Conservation (phyloP, 169 alveolate genomes). For the Cardiosporidium cionae region DNA sequence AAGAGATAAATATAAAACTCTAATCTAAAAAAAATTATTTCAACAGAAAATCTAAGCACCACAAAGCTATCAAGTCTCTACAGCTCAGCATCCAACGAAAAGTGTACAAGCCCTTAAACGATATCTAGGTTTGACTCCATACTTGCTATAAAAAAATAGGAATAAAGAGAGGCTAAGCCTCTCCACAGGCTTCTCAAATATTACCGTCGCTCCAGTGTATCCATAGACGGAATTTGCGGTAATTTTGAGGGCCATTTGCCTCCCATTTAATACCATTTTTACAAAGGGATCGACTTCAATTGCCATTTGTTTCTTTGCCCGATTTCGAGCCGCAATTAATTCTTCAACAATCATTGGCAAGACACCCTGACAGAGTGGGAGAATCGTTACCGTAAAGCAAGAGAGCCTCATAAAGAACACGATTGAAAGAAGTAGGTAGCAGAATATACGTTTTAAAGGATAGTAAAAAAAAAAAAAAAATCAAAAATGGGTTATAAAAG, state of each 20-base stretch:
- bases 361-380: slow-evolving; percentile 73
- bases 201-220: slow-evolving; percentile 93
- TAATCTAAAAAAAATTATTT: too few species aligned
- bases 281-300: slow-evolving; percentile 84
- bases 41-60: too few species aligned
- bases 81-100: neutral
- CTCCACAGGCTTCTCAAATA: neutral
- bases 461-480: neutral
- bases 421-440: neutral
- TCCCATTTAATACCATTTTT: slow-evolving; percentile 93
- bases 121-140: neutral
- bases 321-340: slow-evolving; percentile 63
- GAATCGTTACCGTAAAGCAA: neutral
- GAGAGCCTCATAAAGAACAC: neutral
- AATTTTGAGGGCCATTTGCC: slow-evolving; percentile 95
- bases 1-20: too few species aligned
- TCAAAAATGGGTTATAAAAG: too few species aligned
- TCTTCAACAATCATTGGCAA: slow-evolving; percentile 95
- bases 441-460: neutral
- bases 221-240: slow-evolving; percentile 99
- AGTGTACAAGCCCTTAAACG: neutral
- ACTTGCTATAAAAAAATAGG: neutral
- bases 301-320: slow-evolving; percentile 76
- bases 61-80: too few species aligned
- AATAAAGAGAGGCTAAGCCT: neutral